A percentile compares a stretch with the other conserved stretches of the same genome.
Conservation (phyloP, 805 yeast genomes). For the Saturnispora saitoi region DNA sequence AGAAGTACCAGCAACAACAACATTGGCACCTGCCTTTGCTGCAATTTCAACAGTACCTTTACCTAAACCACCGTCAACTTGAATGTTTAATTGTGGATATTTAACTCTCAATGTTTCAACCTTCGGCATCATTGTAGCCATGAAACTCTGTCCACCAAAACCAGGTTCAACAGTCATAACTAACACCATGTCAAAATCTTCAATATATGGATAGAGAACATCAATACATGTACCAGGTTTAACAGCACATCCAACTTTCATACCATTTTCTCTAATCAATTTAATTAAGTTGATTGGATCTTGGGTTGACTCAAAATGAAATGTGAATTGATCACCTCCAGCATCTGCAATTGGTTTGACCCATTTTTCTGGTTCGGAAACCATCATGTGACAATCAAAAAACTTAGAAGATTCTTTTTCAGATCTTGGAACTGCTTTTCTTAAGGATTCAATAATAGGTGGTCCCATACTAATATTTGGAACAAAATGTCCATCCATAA, state of each 20-base stretch:
- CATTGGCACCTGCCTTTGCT: conserved; percentile 97
- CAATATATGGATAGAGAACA: conserved; percentile 49
- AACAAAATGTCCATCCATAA: conserved; percentile 98
- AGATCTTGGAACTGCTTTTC: conserved; percentile 63
- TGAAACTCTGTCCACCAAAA: conserved; percentile 95
- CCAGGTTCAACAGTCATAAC: conserved; percentile 99
- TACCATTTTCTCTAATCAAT: conserved; percentile 68
- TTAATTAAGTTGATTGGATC: conserved; percentile 68
- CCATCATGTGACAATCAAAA: conserved; percentile 99
- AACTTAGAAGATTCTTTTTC: conserved; percentile 24
- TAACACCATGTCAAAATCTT: conserved; percentile 84
- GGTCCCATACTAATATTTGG: conserved; percentile 95
- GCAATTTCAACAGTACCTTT: conserved; percentile 77
- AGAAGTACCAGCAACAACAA: conserved; percentile 94
- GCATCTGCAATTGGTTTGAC: conserved; percentile 84
- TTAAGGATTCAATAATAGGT: conserved; percentile 71
- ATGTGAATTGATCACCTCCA: conserved; percentile 94
- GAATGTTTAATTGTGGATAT: conserved; percentile 76
- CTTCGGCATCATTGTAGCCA: conserved; percentile 94
- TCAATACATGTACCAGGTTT: conserved; percentile 91
- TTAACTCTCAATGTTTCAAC: conserved; percentile 65
- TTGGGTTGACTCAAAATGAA: conserved; percentile 88
- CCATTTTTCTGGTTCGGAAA: conserved; percentile 86
- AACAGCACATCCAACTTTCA: conserved; percentile 89
- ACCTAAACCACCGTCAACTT: conserved; percentile 96